Conservation (phyloP, 352 stramenopile species). For the Halophytophthora batemanensis region DNA sequence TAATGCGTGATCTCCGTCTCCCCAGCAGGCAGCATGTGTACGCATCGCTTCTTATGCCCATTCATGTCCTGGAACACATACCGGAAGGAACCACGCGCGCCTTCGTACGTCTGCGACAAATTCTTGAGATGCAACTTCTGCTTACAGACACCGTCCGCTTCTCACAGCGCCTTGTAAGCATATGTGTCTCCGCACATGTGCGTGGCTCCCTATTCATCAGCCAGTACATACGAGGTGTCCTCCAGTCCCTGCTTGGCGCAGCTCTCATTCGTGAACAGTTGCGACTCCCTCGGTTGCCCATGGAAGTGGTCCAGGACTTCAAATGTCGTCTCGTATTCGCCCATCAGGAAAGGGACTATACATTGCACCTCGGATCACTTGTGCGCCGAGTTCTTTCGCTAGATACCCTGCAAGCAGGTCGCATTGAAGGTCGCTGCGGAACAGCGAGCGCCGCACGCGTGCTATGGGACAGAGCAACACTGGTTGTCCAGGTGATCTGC, state of each 20-base stretch:
- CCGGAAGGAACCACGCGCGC: constrained; percentile 41
- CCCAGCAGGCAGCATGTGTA: constrained; percentile 23
- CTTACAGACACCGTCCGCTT: constrained; percentile 52
- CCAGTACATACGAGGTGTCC: constrained; percentile 14
- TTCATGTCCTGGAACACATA: constrained; percentile 76
- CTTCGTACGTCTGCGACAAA: constrained; percentile 42
- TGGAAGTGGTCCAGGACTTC: constrained; percentile 55
- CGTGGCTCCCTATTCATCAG: constrained; percentile 5
- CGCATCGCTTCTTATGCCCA: constrained; percentile 50
- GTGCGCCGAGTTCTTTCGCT: constrained; percentile 40
- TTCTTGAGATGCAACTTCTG: constrained; percentile 60
- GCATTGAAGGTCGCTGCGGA: constrained; percentile 30
- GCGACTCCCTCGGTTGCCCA: constrained; percentile 15
- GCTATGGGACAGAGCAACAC: constrained; percentile 45
- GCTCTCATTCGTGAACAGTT: constrained; percentile 20
- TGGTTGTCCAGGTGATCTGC: constrained; percentile 34
- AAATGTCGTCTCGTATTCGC: constrained; percentile 38
- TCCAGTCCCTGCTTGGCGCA: constrained; percentile 15
- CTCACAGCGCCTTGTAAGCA: constrained; percentile 38
- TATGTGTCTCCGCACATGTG: constrained; percentile 51
- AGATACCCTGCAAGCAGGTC: constrained; percentile 41
- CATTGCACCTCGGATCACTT: constrained; percentile 54
- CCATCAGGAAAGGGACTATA: constrained; percentile 43
- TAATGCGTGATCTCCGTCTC: constrained; percentile 40
- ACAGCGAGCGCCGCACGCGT: constrained; percentile 49